Conservation (phyloP, 768 basidiomycete genomes). For the Hericium rajendrae region DNA sequence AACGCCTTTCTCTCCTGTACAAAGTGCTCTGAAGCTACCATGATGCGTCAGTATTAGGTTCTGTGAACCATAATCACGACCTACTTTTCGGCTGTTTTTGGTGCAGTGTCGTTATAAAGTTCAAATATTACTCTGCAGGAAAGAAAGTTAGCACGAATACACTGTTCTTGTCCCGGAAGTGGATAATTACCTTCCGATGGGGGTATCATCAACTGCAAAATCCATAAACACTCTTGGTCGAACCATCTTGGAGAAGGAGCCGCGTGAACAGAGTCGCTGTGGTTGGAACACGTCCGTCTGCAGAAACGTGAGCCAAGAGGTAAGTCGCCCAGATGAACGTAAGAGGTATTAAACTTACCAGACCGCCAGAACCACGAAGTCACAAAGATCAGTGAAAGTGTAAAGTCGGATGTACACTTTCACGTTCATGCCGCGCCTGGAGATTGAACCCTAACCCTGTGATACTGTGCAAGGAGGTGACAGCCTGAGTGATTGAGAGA, state of each 20-base stretch:
- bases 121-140: conserved; percentile 57
- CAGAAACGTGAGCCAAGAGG: no score
- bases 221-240: conserved; percentile 64
- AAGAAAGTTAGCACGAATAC: conserved; percentile 1
- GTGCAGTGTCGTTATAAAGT: conserved; percentile 61
- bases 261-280: no score
- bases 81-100: conserved; percentile 78
- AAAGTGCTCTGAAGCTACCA: conserved; percentile 71
- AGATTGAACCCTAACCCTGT: no score
- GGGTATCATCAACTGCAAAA: conserved; percentile 39
- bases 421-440: no score
- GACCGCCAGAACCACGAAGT: no score
- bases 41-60: conserved; percentile 2
- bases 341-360: no score
- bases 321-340: no score
- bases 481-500: no score
- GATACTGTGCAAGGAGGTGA: no score
- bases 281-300: no score
- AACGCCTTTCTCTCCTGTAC: conserved; percentile 78
- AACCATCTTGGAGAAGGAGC: conserved; percentile 27
- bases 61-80: conserved; percentile 8
- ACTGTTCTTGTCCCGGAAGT: neutral
- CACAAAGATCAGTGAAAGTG: no score
- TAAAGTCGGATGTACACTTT: no score
- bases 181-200: conserved; percentile 43